Base-by-base conservation (phyloP, 768 basidiomycete genomes). In the Fomitopsis pulvina region DNA sequence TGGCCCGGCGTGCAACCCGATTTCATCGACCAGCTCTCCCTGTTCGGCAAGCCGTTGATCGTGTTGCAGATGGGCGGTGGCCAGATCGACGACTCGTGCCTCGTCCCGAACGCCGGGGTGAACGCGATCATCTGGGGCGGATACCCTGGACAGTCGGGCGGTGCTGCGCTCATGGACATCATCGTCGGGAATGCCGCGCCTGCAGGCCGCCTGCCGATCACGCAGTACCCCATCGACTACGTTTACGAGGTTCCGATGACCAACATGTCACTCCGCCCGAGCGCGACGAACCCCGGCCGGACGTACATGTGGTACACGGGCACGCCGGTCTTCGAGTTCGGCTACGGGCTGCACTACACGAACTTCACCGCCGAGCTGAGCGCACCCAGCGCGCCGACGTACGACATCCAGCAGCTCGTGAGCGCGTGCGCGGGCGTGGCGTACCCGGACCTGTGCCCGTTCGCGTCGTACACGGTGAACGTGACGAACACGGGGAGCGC, bases 251-350 rank as follows among this genome's bases (percentile, higher is more conserved):
- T 80, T 16, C 67, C 68, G 1, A 80, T 80, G 78, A 80, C 79
- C 4, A 75, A 81, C 62, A 81, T 81, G 78, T 66, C 60, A 2
- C 62, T 80, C 30, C 77, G 75, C 20, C 75, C 78, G 6, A 72
- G 68, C 56, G 54, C 62, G 26, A 67, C 66, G 41, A 76, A 71
- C 54, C 78, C 79, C 0, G 79, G 79, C 10, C 70, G 79, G 28
- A 80, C 79, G 8, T 80, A 80, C 63, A 77, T 73, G 53, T 82
- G 78, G 79, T 80, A 72, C 65, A 68, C 66, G 21, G 76, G 71
- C 12, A 67, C 68, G 14, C 72, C 78, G n/a, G 67, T 79, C 18
- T 77, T 71, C 58, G 70, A 73, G 47, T 80, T 79, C 54, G 80
- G 78, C 16, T 68, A 69, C 45, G 80, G 79, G 18, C 63, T 78